Conservation (phyloP, 169 alveolate species). For the Plasmodium fragile region DNA sequence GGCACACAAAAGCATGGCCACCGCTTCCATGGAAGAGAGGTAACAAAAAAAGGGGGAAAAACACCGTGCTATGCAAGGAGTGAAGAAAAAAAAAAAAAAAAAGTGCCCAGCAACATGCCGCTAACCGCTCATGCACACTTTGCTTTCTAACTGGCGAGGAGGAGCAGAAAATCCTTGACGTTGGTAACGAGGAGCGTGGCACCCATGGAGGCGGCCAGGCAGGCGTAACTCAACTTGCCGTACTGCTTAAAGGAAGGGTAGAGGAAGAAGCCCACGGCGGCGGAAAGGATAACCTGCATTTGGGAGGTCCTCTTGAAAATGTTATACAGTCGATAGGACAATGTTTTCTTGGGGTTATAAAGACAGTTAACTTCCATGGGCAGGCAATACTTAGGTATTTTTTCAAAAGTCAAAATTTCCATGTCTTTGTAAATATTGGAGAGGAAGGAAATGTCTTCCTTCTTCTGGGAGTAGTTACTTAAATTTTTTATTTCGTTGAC, state of each 20-base stretch:
- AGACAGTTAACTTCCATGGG: slow-evolving; percentile 56
- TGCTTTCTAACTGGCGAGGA: neutral
- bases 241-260: slow-evolving; percentile 56
- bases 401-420: slow-evolving; percentile 56
- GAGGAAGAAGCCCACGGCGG: neutral
- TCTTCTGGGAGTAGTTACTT: slow-evolving; percentile 58
- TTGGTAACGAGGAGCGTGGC: slow-evolving; percentile 18
- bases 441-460: slow-evolving; percentile 39
- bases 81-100: neutral
- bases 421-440: slow-evolving; percentile 69
- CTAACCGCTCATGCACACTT: neutral
- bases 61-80: slow-evolving; percentile 3
- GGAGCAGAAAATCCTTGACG: slow-evolving; percentile 30
- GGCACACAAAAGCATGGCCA: neutral
- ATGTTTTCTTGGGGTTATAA: slow-evolving; percentile 35
- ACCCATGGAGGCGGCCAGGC: slow-evolving; percentile 5
- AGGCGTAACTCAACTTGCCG: slow-evolving; percentile 32
- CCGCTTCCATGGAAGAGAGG: neutral
- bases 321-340: slow-evolving; percentile 27
- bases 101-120: neutral
- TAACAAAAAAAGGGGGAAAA: slow-evolving; percentile 11
- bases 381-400: slow-evolving; percentile 47
- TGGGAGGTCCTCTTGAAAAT: slow-evolving; percentile 29
- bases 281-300: slow-evolving; percentile 25
- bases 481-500: slow-evolving; percentile 62